Conservation (phyloP, 371 early-diverging fungal genomes). For the Mortierella sp. region DNA sequence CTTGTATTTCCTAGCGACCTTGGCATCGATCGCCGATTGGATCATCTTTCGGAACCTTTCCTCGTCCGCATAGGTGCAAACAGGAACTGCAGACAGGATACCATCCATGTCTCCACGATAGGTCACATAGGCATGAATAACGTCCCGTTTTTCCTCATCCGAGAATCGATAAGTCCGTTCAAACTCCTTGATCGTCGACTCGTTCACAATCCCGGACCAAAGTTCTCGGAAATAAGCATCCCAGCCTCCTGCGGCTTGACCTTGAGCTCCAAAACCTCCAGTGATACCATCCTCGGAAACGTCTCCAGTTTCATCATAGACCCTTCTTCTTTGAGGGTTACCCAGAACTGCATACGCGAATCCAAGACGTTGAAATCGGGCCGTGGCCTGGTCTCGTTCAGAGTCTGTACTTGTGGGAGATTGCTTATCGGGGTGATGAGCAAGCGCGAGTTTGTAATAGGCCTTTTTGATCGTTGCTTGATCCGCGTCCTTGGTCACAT, state of each 20-base stretch:
- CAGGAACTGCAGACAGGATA: slow-evolving; percentile 75
- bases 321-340: slow-evolving; percentile 75
- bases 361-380: slow-evolving; percentile 84
- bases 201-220: slow-evolving; percentile 82
- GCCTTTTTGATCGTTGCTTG: slow-evolving; percentile 78
- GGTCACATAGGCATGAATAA: slow-evolving; percentile 74
- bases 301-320: slow-evolving; percentile 85
- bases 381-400: slow-evolving; percentile 79
- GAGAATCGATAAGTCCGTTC: slow-evolving; percentile 60
- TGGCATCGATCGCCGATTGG: slow-evolving; percentile 69
- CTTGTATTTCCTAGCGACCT: slow-evolving; percentile 61
- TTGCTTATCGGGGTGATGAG: slow-evolving; percentile 88
- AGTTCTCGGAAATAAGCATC: slow-evolving; percentile 86
- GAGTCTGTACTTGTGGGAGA: slow-evolving; percentile 64
- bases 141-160: slow-evolving; percentile 84
- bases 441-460: slow-evolving; percentile 85
- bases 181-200: slow-evolving; percentile 82
- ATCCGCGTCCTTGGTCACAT: slow-evolving; percentile 34
- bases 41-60: slow-evolving; percentile 75
- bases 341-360: slow-evolving; percentile 88
- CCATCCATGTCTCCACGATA: slow-evolving; percentile 80
- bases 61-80: slow-evolving; percentile 75
- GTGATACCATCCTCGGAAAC: slow-evolving; percentile 53
- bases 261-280: slow-evolving; percentile 57
- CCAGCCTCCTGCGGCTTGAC: slow-evolving; percentile 76